These are phyloP conservation scores for Agrocybe chaxingu DNA, from an alignment of 768 basidiomycete genomes.

Conservation along the genomic window DNA sequence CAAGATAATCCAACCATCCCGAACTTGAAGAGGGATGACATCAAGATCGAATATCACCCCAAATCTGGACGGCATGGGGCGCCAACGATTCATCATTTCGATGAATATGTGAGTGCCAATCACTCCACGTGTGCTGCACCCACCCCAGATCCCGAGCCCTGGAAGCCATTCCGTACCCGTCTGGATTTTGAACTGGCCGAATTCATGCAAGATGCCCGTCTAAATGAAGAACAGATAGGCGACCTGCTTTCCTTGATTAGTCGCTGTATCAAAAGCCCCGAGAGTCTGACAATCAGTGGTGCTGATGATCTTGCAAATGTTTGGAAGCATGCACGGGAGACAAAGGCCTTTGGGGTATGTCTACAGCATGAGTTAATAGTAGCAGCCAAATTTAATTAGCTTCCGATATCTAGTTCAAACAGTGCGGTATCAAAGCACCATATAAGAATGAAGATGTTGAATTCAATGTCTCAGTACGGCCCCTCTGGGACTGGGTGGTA, in stretches of 20 bases:
- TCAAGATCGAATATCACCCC: conserved; percentile 11
- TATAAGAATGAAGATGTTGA: conserved; percentile 3
- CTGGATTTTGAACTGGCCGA: conserved; percentile 25
- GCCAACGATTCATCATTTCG: conserved; percentile 23
- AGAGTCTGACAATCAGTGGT: neutral
- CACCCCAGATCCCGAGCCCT: conserved; percentile 18
- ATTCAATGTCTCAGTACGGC: conserved; percentile 3
- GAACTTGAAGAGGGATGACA: conserved; percentile 1
- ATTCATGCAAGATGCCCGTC: conserved; percentile 1
- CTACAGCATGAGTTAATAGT: too few species aligned
- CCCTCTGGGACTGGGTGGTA: conserved; percentile 7
- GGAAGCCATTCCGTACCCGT: conserved; percentile 22
- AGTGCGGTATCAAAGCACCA: neutral
- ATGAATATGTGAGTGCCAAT: conserved; percentile 23
- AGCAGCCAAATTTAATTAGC: neutral
- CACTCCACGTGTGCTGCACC: conserved; percentile 21
- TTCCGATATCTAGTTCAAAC: conserved; percentile 9
- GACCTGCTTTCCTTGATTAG: conserved; percentile 16
- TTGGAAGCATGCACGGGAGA: too few species aligned
- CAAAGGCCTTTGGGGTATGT: too few species aligned
- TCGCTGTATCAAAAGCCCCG: neutral
- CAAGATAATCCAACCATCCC: too few species aligned
- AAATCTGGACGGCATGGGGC: neutral
- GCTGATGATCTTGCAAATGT: neutral
- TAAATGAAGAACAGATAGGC: conserved; percentile 9